Base-by-base conservation (phyloP, 805 yeast species). In the Isabelozyma gotoi region DNA sequence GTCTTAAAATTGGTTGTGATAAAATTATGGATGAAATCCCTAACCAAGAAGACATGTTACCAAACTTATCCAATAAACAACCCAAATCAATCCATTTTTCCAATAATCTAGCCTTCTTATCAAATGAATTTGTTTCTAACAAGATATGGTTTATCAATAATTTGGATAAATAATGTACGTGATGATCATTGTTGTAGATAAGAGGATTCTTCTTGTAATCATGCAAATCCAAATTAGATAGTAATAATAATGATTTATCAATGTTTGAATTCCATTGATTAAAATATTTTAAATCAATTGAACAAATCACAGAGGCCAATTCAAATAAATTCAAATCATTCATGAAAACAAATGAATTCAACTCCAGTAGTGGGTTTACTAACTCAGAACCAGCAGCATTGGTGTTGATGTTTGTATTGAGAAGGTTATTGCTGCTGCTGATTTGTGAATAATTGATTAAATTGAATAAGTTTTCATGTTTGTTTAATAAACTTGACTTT, bases 41-140 rank as follows among this genome's bases (percentile, higher is more conserved):
- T 18, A 89, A 68, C 97, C 97, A 92, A 21, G 94, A 84, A 0
- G 90, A 91, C 91, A 89, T 88, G 59, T 92, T 96, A 39, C 98
- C 98, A 21, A 79, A 68, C 46, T 78, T 79, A 55, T 88, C 94
- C 48, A 92, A 78, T 19, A 73, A 68, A 49, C 85, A 80, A 3
- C 97, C 98, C 36, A 92, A 71, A 47, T 82, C 81, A 35, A 91
- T 85, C 98, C 98, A 92, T 57, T 81, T 84, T 38, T 82, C 81
- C 31, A 92, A 61, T 3, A 90, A 56, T 34, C 77, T 65, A 0
- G 95, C 95, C 45, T 94, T 75, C 21, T 62, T 59, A 45, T 70
- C 78, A 16, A 63, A 50, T 10, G 45, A 41, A 15, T 53, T 48
- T 6, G 55, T 54, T 48, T 80, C 83, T 21, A 74, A 67, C 52